phyloP scores from a whole-genome alignment of 176 grass and related monocot genomes.

The Aechmea fasciata region DNA sequence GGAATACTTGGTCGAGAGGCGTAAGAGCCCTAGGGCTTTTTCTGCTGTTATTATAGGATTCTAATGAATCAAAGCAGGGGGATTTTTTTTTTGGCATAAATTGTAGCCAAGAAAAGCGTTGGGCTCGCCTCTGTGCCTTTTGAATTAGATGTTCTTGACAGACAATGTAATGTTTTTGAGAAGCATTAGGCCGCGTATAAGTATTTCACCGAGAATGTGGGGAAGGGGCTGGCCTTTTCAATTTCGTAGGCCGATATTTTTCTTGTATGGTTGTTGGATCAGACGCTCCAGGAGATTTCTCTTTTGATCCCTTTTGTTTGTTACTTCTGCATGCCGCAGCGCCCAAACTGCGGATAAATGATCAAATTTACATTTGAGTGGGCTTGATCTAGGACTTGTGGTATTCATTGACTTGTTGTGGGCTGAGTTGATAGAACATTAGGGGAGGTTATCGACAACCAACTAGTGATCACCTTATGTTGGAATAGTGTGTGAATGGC shows the following conservation, averaged over 20 bases:
- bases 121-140: constrained; percentile 6
- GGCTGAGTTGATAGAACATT: too few relatives aligned
- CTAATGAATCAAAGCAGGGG: constrained; percentile 24
- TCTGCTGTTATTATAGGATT: not conserved
- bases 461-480: too few relatives aligned
- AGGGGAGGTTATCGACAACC: too few relatives aligned
- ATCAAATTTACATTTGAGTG: too few relatives aligned
- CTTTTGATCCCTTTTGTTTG: too few relatives aligned
- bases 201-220: not conserved
- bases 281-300: too few relatives aligned
- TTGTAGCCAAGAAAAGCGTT: constrained; percentile 22
- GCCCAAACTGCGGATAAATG: too few relatives aligned
- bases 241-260: constrained; percentile 11
- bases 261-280: too few relatives aligned
- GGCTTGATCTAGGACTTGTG: too few relatives aligned
- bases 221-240: not conserved
- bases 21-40: not conserved
- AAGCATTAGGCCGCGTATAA: not conserved
- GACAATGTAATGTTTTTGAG: not conserved
- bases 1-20: not conserved
- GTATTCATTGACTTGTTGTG: not conserved
- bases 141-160: constrained; percentile 16
- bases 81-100: constrained; percentile 29
- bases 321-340: too few relatives aligned
- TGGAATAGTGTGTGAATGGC: too few relatives aligned